Conservation (phyloP, 1,139 yeast species). For the Martiniozyma asiatica region DNA sequence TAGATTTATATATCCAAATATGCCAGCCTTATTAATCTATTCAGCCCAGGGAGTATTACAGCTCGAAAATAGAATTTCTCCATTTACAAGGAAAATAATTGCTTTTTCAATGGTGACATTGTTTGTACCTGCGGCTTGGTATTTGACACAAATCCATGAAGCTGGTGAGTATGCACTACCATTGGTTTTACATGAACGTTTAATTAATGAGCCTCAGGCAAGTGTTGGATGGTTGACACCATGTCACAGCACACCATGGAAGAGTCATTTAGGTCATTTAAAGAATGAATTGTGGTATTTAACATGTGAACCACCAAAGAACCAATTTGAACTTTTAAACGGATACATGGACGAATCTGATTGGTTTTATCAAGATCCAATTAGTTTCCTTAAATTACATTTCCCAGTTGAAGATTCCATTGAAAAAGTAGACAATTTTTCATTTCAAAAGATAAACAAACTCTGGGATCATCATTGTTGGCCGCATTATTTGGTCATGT, state of each 20-base stretch:
- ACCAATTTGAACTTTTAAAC: slow-evolving; percentile 18
- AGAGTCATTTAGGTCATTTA: slow-evolving; percentile 67
- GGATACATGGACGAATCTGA: slow-evolving; percentile 80
- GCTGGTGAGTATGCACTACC: slow-evolving; percentile 72
- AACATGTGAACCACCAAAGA: slow-evolving; percentile 79
- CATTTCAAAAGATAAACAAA: slow-evolving; percentile 1
- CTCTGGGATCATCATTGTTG: slow-evolving; percentile 36
- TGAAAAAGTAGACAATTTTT: neutral
- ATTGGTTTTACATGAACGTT: slow-evolving; percentile 25
- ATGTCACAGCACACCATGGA: slow-evolving; percentile 97
- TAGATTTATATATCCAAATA: slow-evolving; percentile 76
- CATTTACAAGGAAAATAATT: slow-evolving; percentile 1
- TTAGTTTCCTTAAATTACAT: slow-evolving; percentile 33
- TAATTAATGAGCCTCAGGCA: slow-evolving; percentile 6
- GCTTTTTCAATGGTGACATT: slow-evolving; percentile 4
- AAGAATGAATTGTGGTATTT: slow-evolving; percentile 52
- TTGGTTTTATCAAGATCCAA: slow-evolving; percentile 59
- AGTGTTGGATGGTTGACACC: slow-evolving; percentile 81
- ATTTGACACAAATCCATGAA: slow-evolving; percentile 59
- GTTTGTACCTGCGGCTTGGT: slow-evolving; percentile 14
- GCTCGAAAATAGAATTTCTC: slow-evolving; percentile 8
- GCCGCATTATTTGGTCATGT: slow-evolving; percentile 66
- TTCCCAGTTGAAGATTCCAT: too few relatives aligned
- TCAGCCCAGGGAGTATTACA: slow-evolving; percentile 25
- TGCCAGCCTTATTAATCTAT: slow-evolving; percentile 52